Base-by-base conservation (phyloP, 768 basidiomycete genomes). In the Ramaria rubella region DNA sequence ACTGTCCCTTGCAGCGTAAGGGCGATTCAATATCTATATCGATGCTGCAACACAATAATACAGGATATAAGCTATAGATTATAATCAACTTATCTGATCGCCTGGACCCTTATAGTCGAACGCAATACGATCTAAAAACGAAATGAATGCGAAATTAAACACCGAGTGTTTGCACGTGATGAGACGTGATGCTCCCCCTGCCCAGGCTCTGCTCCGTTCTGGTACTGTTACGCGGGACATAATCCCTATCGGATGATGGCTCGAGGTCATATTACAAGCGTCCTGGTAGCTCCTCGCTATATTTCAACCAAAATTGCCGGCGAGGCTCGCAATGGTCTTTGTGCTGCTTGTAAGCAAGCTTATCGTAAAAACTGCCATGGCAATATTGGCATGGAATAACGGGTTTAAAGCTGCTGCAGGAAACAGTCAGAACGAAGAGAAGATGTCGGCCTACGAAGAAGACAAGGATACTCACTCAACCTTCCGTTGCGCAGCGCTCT, bases 281-380 rank as follows among this genome's bases (percentile, higher is more conserved):
- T 17, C 55, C 43, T 15, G 55, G 55, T 4, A 56, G 44, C 43
- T 56, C 55, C 26, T 56, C 55, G 45, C 55, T 45, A 19, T 56
- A 56, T 26, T 45, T 48, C n/a, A 56, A 15, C 55, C 55, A 56
- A 43, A 43, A 56, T 19, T 56, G 44, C 31, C 45, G 43, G 23
- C 55, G 55, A 19, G 55, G 55, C 44, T 48, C 55, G 43, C 55
- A 56, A n/a, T 48, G 29, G 43, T 56, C 55, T 33, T 56, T 56
- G 43, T 56, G 55, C 2, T 19, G 44, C 36, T 56, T 56, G 9
- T 30, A 33, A n/a, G 42, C 31, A 19, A 4, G 14, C 46, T 56
- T 56, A 29, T 46, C 45, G 19, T 17, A 48, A 24, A 56, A 56
- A 8, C 12, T 19, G 11, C 43, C 44, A 1, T 40, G 55, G 27